Evolutionary conservation across 176 grass and related monocot genomes (phyloP), one percentile per base, ranked within the genome.

Genomic region (Eragrostis nindensis): DNA sequence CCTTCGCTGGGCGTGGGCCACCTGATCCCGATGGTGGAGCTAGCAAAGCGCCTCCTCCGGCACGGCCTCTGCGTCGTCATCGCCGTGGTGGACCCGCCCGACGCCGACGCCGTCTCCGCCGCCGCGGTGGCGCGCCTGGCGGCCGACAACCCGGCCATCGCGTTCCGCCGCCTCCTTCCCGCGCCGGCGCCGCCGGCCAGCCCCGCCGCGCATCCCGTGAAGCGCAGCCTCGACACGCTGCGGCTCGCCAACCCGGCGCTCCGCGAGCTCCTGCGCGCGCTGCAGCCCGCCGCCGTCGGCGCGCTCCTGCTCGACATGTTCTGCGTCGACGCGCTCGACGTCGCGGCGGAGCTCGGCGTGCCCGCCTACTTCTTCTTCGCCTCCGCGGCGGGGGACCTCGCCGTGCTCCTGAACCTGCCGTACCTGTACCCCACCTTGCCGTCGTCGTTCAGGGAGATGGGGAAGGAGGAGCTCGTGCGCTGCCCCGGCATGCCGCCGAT

Each of bases 301-400:
- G 90, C 90, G n/a, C 69, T 92, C 70, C 40, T 92, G 10, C 80
- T 86, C 66, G 90, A 92, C 87, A 86, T 89, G 74, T 92, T 92
- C 80, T 86, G 86, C 87, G 62, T 15, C 57, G 68, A 85, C 69
- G 79, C 90, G 65, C 83, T 83, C 46, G 83, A 92, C 30, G 86
- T 89, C 12, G 90, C 86, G 39, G 75, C 68, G 22, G 84, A 90
- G 79, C 65, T 90, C 15, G 29, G 64, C 56, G 30, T 90, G 22
- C 90, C 90, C 0, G 73, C 83, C 11, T 92, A 89, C 76, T 77
- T 89, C 63, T 88, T 88, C 83, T 85, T 83, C 79, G 0, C 83
- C 13, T 89, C 83, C 57, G 53, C 53, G 9, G 86, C 70, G 1
- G 19, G 66, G 41, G 86, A 17, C 76, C 85, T 89, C 36, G 83